Evolutionary conservation across 2,329 filamentous ascomycete species (phyloP), one percentile per base, ranked within the genome.

Genomic region (Fusarium sambucinum): DNA sequence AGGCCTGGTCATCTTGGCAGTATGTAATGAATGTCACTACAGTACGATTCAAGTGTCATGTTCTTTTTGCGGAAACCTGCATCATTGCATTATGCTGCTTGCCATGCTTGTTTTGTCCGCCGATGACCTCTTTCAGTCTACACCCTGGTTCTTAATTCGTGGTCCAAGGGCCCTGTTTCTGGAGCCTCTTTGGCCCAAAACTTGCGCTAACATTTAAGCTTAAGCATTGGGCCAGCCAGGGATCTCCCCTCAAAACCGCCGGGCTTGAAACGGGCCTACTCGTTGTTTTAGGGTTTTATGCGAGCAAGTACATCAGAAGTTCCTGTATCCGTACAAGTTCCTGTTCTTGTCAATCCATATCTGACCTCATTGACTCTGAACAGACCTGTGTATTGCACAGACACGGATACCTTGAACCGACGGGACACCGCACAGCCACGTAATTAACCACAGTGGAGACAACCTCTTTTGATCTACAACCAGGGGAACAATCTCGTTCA

Each of bases 201-300:
- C 14, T 27, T 45, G 23, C 62, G 66, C 66, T 70, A 69, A 68
- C 32, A 67, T 67, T 69, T 69, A 69, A 69, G 66, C 66, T 69
- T 67, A 69, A 69, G 57, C 47, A 38, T 47, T 59, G 46, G 53
- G 45, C 35, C 59, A 63, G 47, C 51, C 51, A 57, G 66, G 66
- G 66, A 47, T 51, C 52, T 35, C 33, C 40, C 35, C 21, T 53
- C 45, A 63, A 44, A 65, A 40, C 54, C 37, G 32, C 47, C 46
- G 23, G 47, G 23, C 30, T 51, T 48, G 47, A 59, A 65, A 65
- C 60, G 27, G 37, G 32, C 46, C 53, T 47, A 51, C 25, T 50
- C 9, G 37, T 40, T 40, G n/a, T 42, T 38, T 51, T 40, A 29
- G 17, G 17, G 30, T 38, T 27, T 51, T n/a, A 27, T 19, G 37